Evolutionary conservation across 2,329 filamentous ascomycete species (phyloP), one percentile per base, ranked within the genome.

Genomic region (Phaeosphaeria sp.): DNA sequence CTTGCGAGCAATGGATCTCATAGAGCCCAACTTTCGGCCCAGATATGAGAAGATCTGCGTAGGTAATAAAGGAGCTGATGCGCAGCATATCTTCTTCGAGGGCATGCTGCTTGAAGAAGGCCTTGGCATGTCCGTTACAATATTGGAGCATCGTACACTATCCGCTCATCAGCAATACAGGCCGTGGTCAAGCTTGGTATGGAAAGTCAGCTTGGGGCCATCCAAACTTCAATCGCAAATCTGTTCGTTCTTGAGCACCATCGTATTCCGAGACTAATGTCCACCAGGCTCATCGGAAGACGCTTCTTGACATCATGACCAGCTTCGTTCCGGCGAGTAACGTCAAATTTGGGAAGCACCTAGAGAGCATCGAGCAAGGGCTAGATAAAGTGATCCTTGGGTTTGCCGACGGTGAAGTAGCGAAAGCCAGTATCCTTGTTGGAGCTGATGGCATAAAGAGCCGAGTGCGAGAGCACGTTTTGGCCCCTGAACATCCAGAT

Each of bases 401-500:
- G 5, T 74, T 82, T 18, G 68, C 76, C 33, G 68, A 70, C 78
- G 62, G 71, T 65, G 49, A 64, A 71, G 77, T 66, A 69, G 55
- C 68, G 63, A 39, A 74, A 74, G 68, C 65, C 77, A 62, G 64
- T 13, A 72, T 77, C 50, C 77, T 80, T 1, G 75, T 83, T 44
- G 80, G 80, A 1, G 80, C 79, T 52, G 81, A 83, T 59, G 82
- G 82, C 0, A 80, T 83, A 61, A 81, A 81, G 18, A 63, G 65
- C 22, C 52, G 61, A 21, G 55, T 65, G 22, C 49, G 68, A 30
- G 58, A 63, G 6, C 58, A 64, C 3, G 62, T 71, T 5, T 58
- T 67, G 6, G 52, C 46, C 2, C 58, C 60, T 9, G 46, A 50
- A 20, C 57, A 58, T 5, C 64, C 68, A 6, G 60, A 65, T 5